Conservation (phyloP, 2,329 filamentous ascomycete species). For the Tolypocladium cylindrosporum region DNA sequence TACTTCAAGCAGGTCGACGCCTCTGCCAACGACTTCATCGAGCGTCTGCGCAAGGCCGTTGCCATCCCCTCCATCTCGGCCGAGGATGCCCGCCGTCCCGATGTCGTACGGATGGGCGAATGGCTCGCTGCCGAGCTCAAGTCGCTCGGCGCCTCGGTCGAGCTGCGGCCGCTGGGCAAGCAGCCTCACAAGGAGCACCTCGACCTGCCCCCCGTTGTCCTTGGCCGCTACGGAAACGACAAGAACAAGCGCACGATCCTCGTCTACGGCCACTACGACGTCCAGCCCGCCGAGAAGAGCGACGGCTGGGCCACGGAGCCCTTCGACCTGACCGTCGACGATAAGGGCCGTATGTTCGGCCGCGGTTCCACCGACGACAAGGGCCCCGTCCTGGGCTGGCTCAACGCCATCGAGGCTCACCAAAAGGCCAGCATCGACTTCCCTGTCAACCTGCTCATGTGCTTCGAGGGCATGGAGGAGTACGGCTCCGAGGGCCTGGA, state of each 20-base stretch:
- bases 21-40: slow-evolving; percentile 73
- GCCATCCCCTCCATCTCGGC: slow-evolving; percentile 94
- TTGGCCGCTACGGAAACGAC: slow-evolving; percentile 87
- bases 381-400: slow-evolving; percentile 91
- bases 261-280: slow-evolving; percentile 97
- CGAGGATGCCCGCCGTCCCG: slow-evolving; percentile 75
- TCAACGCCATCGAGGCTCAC: slow-evolving; percentile 97
- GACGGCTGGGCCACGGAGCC: slow-evolving; percentile 96
- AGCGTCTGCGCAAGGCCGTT: slow-evolving; percentile 82
- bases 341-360: slow-evolving; percentile 91
- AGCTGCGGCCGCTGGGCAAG: slow-evolving; percentile 79
- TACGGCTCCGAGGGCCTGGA: slow-evolving; percentile 95
- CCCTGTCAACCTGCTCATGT: slow-evolving; percentile 97
- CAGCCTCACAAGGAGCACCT: slow-evolving; percentile 87
- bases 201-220: slow-evolving; percentile 82
- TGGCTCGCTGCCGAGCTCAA: slow-evolving; percentile 80
- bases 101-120: slow-evolving; percentile 94
- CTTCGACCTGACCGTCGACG: slow-evolving; percentile 78
- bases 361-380: slow-evolving; percentile 96
- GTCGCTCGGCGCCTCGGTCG: slow-evolving; percentile 73
- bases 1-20: slow-evolving; percentile 90
- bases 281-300: slow-evolving; percentile 85
- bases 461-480: slow-evolving; percentile 99
- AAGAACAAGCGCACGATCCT: slow-evolving; percentile 89
- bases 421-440: slow-evolving; percentile 90